Conservation (phyloP, 208 protist genomes). For the Angomonas deanei region DNA sequence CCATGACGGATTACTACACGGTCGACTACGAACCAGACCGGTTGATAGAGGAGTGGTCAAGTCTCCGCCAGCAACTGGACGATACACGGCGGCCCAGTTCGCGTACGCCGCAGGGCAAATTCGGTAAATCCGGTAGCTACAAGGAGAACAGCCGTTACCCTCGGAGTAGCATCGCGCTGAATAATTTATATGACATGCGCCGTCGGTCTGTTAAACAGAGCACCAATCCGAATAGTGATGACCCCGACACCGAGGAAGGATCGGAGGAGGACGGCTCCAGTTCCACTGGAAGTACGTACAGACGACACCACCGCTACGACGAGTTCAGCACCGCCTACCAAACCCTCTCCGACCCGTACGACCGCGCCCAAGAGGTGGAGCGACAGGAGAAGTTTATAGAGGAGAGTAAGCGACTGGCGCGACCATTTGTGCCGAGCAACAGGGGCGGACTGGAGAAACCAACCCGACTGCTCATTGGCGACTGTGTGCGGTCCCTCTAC, state of each 20-base stretch:
- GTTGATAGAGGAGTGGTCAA: constrained; percentile 25
- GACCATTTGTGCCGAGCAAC: constrained; percentile 67
- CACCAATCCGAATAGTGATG: neutral
- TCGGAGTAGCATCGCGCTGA: constrained; percentile 16
- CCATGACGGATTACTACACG: constrained; percentile 47
- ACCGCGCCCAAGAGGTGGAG: constrained; percentile 43
- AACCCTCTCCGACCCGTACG: constrained; percentile 56
- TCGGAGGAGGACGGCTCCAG: neutral
- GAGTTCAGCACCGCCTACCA: constrained; percentile 25
- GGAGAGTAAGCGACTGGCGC: constrained; percentile 52
- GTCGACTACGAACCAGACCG: constrained; percentile 26
- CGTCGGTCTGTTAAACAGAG: neutral
- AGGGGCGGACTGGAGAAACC: constrained; percentile 34
- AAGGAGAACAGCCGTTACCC: constrained; percentile 5
- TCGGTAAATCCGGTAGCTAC: neutral
- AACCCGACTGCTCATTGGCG: constrained; percentile 72
- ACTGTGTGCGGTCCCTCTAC: constrained; percentile 75
- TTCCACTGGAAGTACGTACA: constrained; percentile 25
- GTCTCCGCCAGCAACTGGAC: constrained; percentile 10
- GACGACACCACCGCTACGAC: constrained; percentile 46
- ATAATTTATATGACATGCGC: constrained; percentile 15
- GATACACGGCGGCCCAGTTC: neutral
- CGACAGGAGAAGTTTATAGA: constrained; percentile 64
- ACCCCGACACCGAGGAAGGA: neutral
- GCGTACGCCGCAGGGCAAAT: neutral